Evolutionary conservation across 345 rosid species (phyloP).

Genomic region (Heritiera littoralis): DNA sequence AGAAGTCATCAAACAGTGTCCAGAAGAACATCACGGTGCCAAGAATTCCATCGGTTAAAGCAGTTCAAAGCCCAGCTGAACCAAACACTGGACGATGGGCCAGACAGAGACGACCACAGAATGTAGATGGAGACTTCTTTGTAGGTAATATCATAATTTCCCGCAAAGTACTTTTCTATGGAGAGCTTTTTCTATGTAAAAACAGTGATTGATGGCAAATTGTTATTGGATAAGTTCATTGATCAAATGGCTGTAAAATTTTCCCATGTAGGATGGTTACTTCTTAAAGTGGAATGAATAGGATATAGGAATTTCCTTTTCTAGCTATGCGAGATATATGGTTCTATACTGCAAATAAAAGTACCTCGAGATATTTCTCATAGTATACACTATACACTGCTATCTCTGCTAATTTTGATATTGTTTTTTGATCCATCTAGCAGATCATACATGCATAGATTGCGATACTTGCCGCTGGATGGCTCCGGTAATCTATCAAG

Average conservation of each 20-base stretch:
- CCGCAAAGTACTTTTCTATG: neutral
- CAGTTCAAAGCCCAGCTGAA: constrained; percentile 30
- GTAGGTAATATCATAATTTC: constrained; percentile 41
- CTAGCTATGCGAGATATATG: neutral
- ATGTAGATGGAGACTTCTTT: constrained; percentile 57
- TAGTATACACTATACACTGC: neutral
- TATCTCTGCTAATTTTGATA: neutral
- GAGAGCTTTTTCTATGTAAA: neutral
- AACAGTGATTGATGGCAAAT: neutral
- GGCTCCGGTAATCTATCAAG: constrained; percentile 53
- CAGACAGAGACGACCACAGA: constrained; percentile 45
- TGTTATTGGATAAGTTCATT: neutral
- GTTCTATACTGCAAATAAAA: neutral
- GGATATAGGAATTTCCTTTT: neutral
- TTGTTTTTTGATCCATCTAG: constrained; percentile 20
- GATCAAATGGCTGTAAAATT: neutral
- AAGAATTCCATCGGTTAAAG: constrained; percentile 28
- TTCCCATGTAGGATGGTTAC: neutral
- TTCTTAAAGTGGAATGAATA: neutral
- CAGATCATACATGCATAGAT: constrained; percentile 63
- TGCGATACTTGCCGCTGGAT: constrained; percentile 83
- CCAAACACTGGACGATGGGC: constrained; percentile 13
- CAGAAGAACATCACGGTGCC: neutral
- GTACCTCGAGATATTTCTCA: neutral
- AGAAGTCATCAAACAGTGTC: neutral